Evolutionary conservation across 2,329 filamentous ascomycete species (phyloP), one percentile per base, ranked within the genome.

Genomic region (Tolypocladium guangdongense): DNA sequence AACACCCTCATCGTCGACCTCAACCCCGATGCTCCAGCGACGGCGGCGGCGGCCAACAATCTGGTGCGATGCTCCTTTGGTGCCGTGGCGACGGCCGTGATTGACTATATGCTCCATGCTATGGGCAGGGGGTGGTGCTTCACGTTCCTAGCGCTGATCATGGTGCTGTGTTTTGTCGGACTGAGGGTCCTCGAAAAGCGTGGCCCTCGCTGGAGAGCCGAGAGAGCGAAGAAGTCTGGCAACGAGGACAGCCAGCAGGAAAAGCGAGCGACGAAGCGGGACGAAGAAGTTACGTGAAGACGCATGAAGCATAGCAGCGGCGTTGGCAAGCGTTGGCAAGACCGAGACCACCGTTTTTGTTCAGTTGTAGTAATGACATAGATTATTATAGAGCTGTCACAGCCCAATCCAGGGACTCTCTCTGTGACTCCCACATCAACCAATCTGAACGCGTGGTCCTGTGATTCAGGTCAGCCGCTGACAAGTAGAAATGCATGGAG

Each of bases 391-490:
- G 38, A 41, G 82, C 83, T 59, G 82, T 76, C 55, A 85, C 77
- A 10, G 85, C 83, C 57, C 77, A 72, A 66, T 91, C 87, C 57
- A 87, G 61, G 18, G 86, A 80, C 59, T 83, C 77, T 64, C 88
- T 80, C 66, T 87, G 83, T 20, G 78, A 77, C 69, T 99, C 93
- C 93, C 93, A 99, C 54, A 92, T 92, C 63, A 99, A 75, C 93
- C 93, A 99, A 70, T 99, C 93, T 60, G 90, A 96, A 67, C 90
- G 84, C 55, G 93, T 97, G 52, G 93, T 99, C 63, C 88, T 93
- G 59, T 56, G 37, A 18, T 38, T 7, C 14, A 27, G 20, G 49
- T 53, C 14, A 48, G 50, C 32, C 30, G 11, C 7, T 12, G 35
- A 30, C 16, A 45, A 27, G 46, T 30, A 37, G 14, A 20, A 7